Conservation (phyloP, 352 stramenopile genomes). For the Phytopythium delawarense region DNA sequence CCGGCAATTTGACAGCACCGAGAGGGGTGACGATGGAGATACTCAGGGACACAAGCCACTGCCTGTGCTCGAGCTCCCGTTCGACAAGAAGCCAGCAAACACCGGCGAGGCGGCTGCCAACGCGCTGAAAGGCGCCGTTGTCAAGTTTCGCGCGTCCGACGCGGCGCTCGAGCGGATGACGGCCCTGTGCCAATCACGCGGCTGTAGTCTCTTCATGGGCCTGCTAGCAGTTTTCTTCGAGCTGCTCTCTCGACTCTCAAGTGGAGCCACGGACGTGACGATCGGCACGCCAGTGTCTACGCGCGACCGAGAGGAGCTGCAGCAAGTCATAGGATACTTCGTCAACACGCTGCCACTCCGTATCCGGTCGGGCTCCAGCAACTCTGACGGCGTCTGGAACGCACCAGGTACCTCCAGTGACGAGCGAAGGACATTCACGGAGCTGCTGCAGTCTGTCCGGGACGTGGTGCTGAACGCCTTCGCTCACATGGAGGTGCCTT, state of each 20-base stretch:
- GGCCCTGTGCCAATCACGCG: conserved; percentile 25
- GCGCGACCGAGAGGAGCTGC: conserved; percentile 21
- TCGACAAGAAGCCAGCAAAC: conserved; percentile 20
- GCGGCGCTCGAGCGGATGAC: conserved; percentile 26
- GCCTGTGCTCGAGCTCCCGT: conserved; percentile 34
- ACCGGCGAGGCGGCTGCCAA: background rate
- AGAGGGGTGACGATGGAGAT: background rate
- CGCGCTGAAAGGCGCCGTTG: conserved; percentile 14
- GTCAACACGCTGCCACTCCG: conserved; percentile 54
- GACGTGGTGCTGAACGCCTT: conserved; percentile 37
- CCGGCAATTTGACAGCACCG: conserved; percentile 19
- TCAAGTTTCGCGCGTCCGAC: conserved; percentile 29
- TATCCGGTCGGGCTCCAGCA: conserved; percentile 13
- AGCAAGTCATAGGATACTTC: conserved; percentile 49
- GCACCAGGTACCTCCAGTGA: background rate
- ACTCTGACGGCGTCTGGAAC: background rate
- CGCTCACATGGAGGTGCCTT: conserved; percentile 44
- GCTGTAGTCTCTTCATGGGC: conserved; percentile 44
- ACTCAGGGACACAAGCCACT: conserved; percentile 2
- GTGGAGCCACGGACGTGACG: conserved; percentile 33
- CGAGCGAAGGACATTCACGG: conserved; percentile 15
- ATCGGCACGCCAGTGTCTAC: conserved; percentile 38
- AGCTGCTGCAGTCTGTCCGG: conserved; percentile 32
- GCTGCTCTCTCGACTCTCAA: conserved; percentile 32
- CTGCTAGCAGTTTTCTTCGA: conserved; percentile 43